These are phyloP conservation scores for Panaeolus papilionaceus DNA, from an alignment of 768 basidiomycete genomes.

Conservation along the genomic window DNA sequence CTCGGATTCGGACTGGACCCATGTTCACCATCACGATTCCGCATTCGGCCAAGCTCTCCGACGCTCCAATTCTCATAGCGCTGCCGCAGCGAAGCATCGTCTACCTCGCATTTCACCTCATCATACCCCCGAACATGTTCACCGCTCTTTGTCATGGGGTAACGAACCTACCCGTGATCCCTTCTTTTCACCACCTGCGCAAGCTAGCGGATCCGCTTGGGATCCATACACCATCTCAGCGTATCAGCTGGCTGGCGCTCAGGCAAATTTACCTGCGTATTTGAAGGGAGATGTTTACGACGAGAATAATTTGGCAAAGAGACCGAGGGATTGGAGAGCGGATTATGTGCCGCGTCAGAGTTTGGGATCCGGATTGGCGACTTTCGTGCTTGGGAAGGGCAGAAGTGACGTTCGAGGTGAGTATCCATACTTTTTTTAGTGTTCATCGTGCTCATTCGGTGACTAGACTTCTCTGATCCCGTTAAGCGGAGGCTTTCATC, in stretches of 20 bases:
- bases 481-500: conserved; percentile 38
- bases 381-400: conserved; percentile 28
- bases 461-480: conserved; percentile 35
- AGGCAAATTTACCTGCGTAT: conserved; percentile 27
- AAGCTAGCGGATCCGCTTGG: background rate
- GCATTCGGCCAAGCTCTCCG: conserved; percentile 21
- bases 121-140: conserved; percentile 18
- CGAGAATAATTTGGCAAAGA: conserved; percentile 41
- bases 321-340: conserved; percentile 51
- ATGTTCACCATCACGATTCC: background rate
- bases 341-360: conserved; percentile 41
- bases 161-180: conserved; percentile 3
- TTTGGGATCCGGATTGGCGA: conserved; percentile 23
- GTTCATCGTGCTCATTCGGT: background rate
- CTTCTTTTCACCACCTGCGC: background rate
- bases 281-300: conserved; percentile 37
- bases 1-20: background rate
- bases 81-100: background rate
- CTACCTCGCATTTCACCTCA: background rate
- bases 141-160: conserved; percentile 29
- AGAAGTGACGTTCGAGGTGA: conserved; percentile 42
- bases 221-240: conserved; percentile 7
- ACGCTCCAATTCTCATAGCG: conserved; percentile 27
- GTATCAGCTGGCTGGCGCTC: conserved; percentile 12
- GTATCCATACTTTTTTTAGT: background rate